A percentile compares a stretch with the other conserved stretches of the same genome.
Evolutionary conservation across 495 filamentous ascomycete genomes (phyloP).

Genomic region (Penicillium robsamsonii): DNA sequence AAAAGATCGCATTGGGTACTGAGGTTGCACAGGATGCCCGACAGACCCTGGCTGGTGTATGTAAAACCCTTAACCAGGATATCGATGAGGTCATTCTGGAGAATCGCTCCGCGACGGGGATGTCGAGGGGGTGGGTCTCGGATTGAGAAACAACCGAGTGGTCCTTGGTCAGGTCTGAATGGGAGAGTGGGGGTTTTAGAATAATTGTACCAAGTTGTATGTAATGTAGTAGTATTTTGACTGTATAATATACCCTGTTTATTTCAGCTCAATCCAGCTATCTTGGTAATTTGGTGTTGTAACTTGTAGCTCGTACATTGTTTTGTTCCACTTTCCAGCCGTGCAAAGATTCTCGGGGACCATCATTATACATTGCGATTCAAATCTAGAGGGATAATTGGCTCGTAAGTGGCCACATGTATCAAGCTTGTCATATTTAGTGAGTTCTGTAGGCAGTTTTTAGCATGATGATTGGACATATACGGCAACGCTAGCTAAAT

Average conservation of each 20-base stretch:
- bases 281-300: background rate
- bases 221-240: background rate
- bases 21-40: conserved; percentile 35
- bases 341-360: too few relatives aligned
- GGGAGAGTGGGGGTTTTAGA: conserved; percentile 33
- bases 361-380: background rate
- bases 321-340: too few relatives aligned
- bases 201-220: background rate
- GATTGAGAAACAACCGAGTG: conserved; percentile 28
- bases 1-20: conserved; percentile 34
- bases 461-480: background rate
- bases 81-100: conserved; percentile 26
- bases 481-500: background rate
- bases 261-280: background rate
- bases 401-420: background rate
- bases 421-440: background rate
- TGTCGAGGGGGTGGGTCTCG: conserved; percentile 24
- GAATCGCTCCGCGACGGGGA: conserved; percentile 24
- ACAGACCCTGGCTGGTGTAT: conserved; percentile 34
- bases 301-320: too few relatives aligned
- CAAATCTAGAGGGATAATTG: background rate
- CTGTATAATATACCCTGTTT: background rate
- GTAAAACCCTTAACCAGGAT: conserved; percentile 38
- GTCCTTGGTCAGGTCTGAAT: conserved; percentile 41
- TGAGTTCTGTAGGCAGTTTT: background rate